phyloP scores from a whole-genome alignment of 805 yeast genomes.

The Saccharomycopsis selenospora region DNA sequence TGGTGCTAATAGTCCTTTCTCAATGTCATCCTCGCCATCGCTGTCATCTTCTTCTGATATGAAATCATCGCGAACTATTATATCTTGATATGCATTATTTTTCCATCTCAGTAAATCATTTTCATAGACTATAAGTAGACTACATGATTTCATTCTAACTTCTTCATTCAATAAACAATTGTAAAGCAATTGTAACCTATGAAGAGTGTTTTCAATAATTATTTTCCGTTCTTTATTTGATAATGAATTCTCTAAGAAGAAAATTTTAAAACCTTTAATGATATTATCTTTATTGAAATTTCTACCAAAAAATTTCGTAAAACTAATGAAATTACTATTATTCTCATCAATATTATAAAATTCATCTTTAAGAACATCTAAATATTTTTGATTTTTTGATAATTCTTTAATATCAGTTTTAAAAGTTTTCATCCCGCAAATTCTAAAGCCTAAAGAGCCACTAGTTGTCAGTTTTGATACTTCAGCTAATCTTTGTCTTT shows the following conservation, averaged over 20 bases:
- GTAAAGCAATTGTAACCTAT: constrained; percentile 59
- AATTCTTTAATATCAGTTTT: constrained; percentile 15
- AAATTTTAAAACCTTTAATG: constrained; percentile 35
- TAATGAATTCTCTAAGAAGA: constrained; percentile 38
- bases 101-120: constrained; percentile 51
- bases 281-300: constrained; percentile 39
- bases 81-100: constrained; percentile 34
- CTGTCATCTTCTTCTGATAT: constrained; percentile 31
- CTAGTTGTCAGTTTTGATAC: constrained; percentile 75
- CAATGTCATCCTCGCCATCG: constrained; percentile 26
- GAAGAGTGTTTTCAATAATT: constrained; percentile 40
- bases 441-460: constrained; percentile 65
- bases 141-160: constrained; percentile 60
- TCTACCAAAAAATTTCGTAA: constrained; percentile 71
- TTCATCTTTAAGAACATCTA: constrained; percentile 17
- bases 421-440: constrained; percentile 80
- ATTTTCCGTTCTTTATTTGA: constrained; percentile 28
- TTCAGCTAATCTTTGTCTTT: constrained; percentile 47
- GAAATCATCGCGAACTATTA: constrained; percentile 30
- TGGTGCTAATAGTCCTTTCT: constrained; percentile 24
- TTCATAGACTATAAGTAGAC: constrained; percentile 69
- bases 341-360: constrained; percentile 26
- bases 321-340: constrained; percentile 35
- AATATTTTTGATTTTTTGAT: not conserved
- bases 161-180: constrained; percentile 58